Percentiles rank a stretch among this genome's conserved stretches.
phyloP scores from a whole-genome alignment of 768 basidiomycete genomes.

The Pisolithus tinctorius region DNA sequence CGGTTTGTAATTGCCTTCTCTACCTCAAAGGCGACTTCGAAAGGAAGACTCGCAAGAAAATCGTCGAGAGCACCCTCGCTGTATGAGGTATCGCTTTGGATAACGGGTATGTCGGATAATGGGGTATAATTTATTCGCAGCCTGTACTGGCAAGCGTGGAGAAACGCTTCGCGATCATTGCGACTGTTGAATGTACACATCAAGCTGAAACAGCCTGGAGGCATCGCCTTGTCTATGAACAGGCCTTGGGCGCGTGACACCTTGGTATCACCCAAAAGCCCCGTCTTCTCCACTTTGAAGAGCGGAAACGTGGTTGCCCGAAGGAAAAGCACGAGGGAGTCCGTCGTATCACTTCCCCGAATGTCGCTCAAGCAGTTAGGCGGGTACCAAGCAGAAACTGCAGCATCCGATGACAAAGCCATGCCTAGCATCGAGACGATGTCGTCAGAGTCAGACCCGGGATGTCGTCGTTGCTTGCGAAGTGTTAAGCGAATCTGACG shows the following conservation, averaged over 20 bases:
- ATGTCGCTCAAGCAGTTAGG: constrained; percentile 17
- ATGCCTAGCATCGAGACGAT: background rate
- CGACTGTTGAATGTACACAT: constrained; percentile 23
- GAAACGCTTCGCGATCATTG: constrained; percentile 24
- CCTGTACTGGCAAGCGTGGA: constrained; percentile 13
- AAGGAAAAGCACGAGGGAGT: constrained; percentile 23
- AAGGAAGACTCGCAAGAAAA: constrained; percentile 22
- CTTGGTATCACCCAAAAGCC: background rate
- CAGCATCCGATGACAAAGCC: background rate
- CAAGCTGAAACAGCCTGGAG: constrained; percentile 24
- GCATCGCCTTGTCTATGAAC: constrained; percentile 15
- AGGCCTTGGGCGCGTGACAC: constrained; percentile 23
- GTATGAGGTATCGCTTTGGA: constrained; percentile 3
- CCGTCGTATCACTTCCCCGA: constrained; percentile 4
- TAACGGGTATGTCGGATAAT: constrained; percentile 10
- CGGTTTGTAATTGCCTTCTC: constrained; percentile 30
- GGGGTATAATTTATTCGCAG: constrained; percentile 15
- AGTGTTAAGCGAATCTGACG: constrained; percentile 26
- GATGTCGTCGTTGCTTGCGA: constrained; percentile 16
- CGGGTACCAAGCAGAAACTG: constrained; percentile 16
- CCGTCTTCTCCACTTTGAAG: constrained; percentile 11
- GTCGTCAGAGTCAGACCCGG: constrained; percentile 1
- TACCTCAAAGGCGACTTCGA: constrained; percentile 32
- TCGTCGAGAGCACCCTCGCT: constrained; percentile 10
- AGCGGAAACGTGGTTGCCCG: constrained; percentile 27